These are phyloP conservation scores for Penicillium psychrosexuale DNA, from an alignment of 2,329 filamentous ascomycete species.

Conservation along the genomic window DNA sequence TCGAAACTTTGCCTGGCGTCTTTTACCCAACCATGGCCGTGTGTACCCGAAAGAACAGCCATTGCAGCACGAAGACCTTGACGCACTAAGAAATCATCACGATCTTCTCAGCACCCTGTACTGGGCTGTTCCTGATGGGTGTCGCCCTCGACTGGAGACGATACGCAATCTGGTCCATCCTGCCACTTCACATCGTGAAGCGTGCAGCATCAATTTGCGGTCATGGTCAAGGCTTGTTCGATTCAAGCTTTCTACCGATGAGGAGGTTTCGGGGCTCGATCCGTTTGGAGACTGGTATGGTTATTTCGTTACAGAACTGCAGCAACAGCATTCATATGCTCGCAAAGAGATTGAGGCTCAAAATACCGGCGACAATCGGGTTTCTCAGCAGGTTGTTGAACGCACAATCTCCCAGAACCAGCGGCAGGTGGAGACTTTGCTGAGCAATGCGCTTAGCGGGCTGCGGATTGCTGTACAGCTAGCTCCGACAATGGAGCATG, in stretches of 20 bases:
- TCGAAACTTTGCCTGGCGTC: conserved; percentile 55
- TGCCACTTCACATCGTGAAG: conserved; percentile 56
- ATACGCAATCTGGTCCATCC: conserved; percentile 57
- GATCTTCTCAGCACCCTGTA: conserved; percentile 60
- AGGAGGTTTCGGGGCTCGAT: conserved; percentile 45
- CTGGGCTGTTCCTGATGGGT: conserved; percentile 53
- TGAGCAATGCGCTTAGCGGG: conserved; percentile 52
- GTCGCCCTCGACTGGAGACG: conserved; percentile 52
- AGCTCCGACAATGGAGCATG: conserved; percentile 40
- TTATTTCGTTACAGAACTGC: conserved; percentile 52
- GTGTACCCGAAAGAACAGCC: conserved; percentile 57
- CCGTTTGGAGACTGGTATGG: conserved; percentile 55
- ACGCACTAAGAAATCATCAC: conserved; percentile 60
- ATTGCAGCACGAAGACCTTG: conserved; percentile 52
- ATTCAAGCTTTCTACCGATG: conserved; percentile 56
- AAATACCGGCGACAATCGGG: conserved; percentile 35
- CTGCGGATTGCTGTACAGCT: conserved; percentile 50
- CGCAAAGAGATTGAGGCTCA: conserved; percentile 59
- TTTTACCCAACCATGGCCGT: conserved; percentile 60
- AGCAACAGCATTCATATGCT: conserved; percentile 55
- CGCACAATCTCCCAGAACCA: conserved; percentile 57
- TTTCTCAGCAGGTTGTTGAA: conserved; percentile 50
- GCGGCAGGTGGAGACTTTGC: conserved; percentile 53
- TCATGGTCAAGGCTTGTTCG: conserved; percentile 56
- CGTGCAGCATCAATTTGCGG: conserved; percentile 56